phyloP scores from a whole-genome alignment of 164 flowering plant genomes.

The Dillenia suffruticosa region DNA sequence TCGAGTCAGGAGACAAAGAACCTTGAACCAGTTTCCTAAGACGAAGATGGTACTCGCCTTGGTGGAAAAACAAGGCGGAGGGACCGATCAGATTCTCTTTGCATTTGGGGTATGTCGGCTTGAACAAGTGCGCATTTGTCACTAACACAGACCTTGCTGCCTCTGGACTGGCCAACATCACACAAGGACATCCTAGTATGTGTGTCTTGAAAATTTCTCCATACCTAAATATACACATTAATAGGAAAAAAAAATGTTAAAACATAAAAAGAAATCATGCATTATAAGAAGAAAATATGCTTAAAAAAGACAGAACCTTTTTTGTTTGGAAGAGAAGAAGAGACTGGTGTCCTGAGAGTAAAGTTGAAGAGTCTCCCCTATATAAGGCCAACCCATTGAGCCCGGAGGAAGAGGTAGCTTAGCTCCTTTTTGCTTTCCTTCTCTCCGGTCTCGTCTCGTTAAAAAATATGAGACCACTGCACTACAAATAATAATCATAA shows the following conservation, averaged over 20 bases:
- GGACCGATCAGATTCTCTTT: slow-evolving; percentile 77
- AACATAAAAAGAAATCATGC: not conserved
- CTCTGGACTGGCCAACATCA: slow-evolving; percentile 83
- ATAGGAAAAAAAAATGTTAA: not conserved
- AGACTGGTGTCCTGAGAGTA: slow-evolving; percentile 71
- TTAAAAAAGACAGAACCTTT: slow-evolving; percentile 29
- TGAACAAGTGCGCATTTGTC: slow-evolving; percentile 71
- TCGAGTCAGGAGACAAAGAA: slow-evolving; percentile 44
- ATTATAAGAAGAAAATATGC: not conserved
- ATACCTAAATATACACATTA: slow-evolving; percentile 34
- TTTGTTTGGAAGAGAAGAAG: slow-evolving; percentile 62
- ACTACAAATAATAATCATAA: too few species aligned
- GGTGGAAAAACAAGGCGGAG: slow-evolving; percentile 78
- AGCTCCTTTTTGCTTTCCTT: slow-evolving; percentile 7
- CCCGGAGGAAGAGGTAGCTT: slow-evolving; percentile 48
- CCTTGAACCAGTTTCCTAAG: slow-evolving; percentile 66
- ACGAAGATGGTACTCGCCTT: slow-evolving; percentile 66
- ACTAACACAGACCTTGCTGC: slow-evolving; percentile 71
- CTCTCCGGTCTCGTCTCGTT: not conserved
- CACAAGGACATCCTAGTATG: slow-evolving; percentile 75
- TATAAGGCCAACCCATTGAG: slow-evolving; percentile 80
- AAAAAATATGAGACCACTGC: too few species aligned
- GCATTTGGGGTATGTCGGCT: slow-evolving; percentile 87
- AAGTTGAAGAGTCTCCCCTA: slow-evolving; percentile 76
- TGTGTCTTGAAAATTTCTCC: slow-evolving; percentile 90